Percentiles rank a stretch among this genome's conserved stretches.
Conservation (phyloP, 371 early-diverging fungal genomes). For the Batkoa obscura region DNA sequence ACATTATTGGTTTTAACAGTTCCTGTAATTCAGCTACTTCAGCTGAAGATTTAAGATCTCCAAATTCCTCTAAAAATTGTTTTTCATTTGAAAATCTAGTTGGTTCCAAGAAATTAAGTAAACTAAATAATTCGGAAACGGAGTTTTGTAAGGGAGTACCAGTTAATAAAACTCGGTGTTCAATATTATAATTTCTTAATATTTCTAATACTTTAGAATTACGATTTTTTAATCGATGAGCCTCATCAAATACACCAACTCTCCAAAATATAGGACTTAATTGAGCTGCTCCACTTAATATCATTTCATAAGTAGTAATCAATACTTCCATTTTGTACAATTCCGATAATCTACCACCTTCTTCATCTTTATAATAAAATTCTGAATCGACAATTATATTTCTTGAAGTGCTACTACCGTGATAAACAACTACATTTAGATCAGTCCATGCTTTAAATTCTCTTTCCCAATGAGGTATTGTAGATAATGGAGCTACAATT, state of each 20-base stretch:
- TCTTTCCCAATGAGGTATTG: constrained; percentile 90
- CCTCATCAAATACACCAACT: constrained; percentile 89
- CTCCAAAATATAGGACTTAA: constrained; percentile 63
- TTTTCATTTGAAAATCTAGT: constrained; percentile 36
- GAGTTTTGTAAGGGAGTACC: constrained; percentile 92
- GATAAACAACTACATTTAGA: constrained; percentile 41
- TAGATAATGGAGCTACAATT: constrained; percentile 89
- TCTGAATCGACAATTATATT: constrained; percentile 25
- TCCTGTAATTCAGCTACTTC: constrained; percentile 54
- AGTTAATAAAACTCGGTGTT: constrained; percentile 56
- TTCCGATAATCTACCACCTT: constrained; percentile 21
- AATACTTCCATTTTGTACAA: constrained; percentile 47
- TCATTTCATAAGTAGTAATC: constrained; percentile 72
- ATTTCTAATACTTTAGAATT: constrained; percentile 26
- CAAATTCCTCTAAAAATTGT: constrained; percentile 56
- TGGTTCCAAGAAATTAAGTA: constrained; percentile 87
- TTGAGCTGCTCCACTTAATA: constrained; percentile 41
- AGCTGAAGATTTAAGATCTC: constrained; percentile 43
- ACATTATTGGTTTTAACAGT: constrained; percentile 50
- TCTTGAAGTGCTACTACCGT: constrained; percentile 65
- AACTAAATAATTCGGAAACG: constrained; percentile 75
- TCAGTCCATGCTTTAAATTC: constrained; percentile 75
- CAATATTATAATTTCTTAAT: constrained; percentile 41
- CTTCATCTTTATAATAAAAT: constrained; percentile 12
- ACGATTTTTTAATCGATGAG: constrained; percentile 82